Evolutionary conservation across 2,329 filamentous ascomycete genomes (phyloP).

Genomic region (Cadophora malorum): DNA sequence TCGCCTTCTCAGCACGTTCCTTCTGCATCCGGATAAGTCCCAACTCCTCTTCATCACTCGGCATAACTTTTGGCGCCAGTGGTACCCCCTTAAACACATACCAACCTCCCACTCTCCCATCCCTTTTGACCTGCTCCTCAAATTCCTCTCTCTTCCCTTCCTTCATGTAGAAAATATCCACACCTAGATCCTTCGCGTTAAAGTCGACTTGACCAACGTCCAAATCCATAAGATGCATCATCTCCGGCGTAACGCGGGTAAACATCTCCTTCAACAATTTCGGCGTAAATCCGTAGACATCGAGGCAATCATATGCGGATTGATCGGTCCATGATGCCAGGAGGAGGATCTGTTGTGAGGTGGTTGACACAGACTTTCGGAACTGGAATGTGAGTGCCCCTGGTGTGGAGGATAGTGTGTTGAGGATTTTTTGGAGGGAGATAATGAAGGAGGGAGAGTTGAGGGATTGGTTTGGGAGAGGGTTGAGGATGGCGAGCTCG

Average conservation of each 20-base stretch:
- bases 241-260: not conserved
- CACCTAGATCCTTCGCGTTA: not conserved
- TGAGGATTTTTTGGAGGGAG: slow-evolving; percentile 5
- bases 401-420: not conserved
- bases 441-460: not conserved
- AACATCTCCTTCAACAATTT: not conserved
- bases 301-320: slow-evolving; percentile 1
- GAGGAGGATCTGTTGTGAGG: slow-evolving; percentile 1
- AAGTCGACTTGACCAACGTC: not conserved
- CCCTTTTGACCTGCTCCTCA: not conserved
- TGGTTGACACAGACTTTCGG: not conserved
- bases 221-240: not conserved
- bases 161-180: not conserved
- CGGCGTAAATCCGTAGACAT: not conserved
- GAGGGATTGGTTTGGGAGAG: not conserved
- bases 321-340: not conserved
- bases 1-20: slow-evolving; percentile 3
- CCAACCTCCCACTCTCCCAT: not conserved
- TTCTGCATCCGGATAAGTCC: not conserved
- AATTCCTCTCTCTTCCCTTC: slow-evolving; percentile 4
- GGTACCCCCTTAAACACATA: slow-evolving; percentile 5
- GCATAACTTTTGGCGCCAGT: not conserved
- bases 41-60: slow-evolving; percentile 3
- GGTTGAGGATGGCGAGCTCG: not conserved
- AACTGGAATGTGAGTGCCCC: slow-evolving; percentile 9